Base-by-base conservation (phyloP, 1,284 basidiomycete species). In the Pascua guehoae region DNA sequence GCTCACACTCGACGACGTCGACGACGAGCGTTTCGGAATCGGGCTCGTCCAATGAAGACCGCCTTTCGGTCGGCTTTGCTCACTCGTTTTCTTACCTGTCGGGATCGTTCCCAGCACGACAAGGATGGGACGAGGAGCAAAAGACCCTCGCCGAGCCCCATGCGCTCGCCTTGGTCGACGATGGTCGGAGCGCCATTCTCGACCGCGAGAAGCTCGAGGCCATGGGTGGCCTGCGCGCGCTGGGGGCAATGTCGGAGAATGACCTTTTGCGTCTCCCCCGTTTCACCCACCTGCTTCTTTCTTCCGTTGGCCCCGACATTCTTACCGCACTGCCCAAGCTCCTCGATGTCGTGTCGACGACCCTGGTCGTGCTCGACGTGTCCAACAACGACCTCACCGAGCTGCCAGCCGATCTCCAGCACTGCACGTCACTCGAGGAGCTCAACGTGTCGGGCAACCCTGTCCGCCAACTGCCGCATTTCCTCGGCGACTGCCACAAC, bases 381-480 rank as follows among this genome's bases (percentile, higher is more conserved):
- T 92, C 91, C 32, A 83, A 86, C 65, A 95, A 94, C 74, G 86
- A 88, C 62, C 82, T 98, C 41, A 82, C 84, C 41, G 85, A 86
- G 32, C 79, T 98, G 45, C 93, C 95, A 2, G 85, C 86, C 5
- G 82, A 85, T 14, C 83, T 98, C 45, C 83, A 85, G 18, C 78
- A 84, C 18, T 97, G 94, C 74, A 79, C 81, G 56, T 82, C 81
- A 63, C 84, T 98, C 42, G 93, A 98, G 73, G 96, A 98, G 78
- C 83, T 98, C 53, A 96, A 98, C 72, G 82, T 98, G 52, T 91
- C 91, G 12, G 86, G 85, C 54, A 98, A 98, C 74, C 88, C 89
- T 1, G 81, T 98, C 46, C 85, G 88, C 48, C 85, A 86, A 16
- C 81, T 97, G 36, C 93, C 94, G 10, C 80, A 86, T 36, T 93